These are phyloP conservation scores for Lichtheimia corymbifera DNA, from an alignment of 371 early-diverging fungal genomes.

Conservation along the genomic window DNA sequence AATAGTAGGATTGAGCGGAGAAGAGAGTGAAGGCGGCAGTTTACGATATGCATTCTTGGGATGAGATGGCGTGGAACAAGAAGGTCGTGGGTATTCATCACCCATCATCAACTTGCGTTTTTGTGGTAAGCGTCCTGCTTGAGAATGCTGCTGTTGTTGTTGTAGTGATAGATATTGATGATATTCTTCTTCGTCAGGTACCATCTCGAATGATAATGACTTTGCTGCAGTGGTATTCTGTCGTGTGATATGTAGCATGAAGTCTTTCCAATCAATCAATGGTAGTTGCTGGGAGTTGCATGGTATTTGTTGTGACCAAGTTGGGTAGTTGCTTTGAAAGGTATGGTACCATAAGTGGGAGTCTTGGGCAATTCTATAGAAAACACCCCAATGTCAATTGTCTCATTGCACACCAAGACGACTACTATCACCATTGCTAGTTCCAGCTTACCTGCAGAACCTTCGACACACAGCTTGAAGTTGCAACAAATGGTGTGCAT, in stretches of 20 bases:
- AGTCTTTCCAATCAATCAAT: constrained; percentile 38
- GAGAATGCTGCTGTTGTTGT: background rate
- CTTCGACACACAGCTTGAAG: constrained; percentile 23
- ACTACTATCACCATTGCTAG: background rate
- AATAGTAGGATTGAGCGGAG: background rate
- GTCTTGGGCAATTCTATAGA: constrained; percentile 19
- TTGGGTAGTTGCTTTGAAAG: constrained; percentile 27
- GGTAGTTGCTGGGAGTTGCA: constrained; percentile 20
- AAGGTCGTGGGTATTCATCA: constrained; percentile 3
- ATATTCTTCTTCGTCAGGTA: constrained; percentile 14
- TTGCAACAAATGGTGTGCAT: constrained; percentile 23
- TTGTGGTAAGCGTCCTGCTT: background rate
- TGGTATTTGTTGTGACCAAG: constrained; percentile 27
- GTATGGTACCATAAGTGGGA: constrained; percentile 31
- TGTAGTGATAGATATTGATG: constrained; percentile 10
- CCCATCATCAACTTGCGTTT: background rate
- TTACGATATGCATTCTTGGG: background rate
- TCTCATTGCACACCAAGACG: too few relatives aligned
- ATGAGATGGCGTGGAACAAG: constrained; percentile 4
- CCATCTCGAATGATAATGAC: constrained; percentile 21
- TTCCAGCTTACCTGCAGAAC: constrained; percentile 26
- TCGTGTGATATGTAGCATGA: constrained; percentile 23
- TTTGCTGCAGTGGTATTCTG: constrained; percentile 14
- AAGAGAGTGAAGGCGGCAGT: background rate
- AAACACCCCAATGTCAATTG: background rate